Base-by-base conservation (phyloP, 2,329 filamentous ascomycete species). In the Pyrenophora teres region DNA sequence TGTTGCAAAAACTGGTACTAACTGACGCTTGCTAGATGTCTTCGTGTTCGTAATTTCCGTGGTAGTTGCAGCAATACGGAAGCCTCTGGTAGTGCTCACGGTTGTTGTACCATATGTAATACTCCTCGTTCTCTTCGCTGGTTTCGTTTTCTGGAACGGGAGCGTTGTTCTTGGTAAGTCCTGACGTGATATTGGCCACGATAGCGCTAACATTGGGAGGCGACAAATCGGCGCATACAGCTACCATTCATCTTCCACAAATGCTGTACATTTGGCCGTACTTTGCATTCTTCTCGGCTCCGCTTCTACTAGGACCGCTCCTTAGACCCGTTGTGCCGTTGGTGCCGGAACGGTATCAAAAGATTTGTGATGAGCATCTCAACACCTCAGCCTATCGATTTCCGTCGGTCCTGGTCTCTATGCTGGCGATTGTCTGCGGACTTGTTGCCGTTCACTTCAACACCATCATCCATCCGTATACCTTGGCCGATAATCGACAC, bases 221-320 rank as follows among this genome's bases (percentile, higher is more conserved):
- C 32, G 94, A 99, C 75, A 97, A 97, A 76, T 87, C 90, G 21
- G 97, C 96, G 68, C 94, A 99, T 67, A 81, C 94, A 27, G 92
- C 92, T 0, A 94, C 92, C 1, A 77, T 97, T 10, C 93, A 99
- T 68, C 76, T 94, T 4, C 83, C 93, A 0, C 94, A 99, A 74
- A 89, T 99, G 83, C 86, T 97, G 15, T 99, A 99, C 68, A 87
- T 97, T 60, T 96, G 92, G 89, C 88, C 92, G 0, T 89, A 96
- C 56, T 87, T 96, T 51, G 77, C 84, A 31, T 96, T 97, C 76
- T 97, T 97, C 77, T 96, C 92, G 0, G 84, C 86, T 41, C 93
- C 94, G 0, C 78, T 97, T 0, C 75, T 93, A 3, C 57, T 88
- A 0, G 83, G 86, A 0, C 78, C 80, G 2, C 44, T 87, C 4